Conservation (phyloP, 495 filamentous ascomycete genomes). For the Neurospora sp. region DNA sequence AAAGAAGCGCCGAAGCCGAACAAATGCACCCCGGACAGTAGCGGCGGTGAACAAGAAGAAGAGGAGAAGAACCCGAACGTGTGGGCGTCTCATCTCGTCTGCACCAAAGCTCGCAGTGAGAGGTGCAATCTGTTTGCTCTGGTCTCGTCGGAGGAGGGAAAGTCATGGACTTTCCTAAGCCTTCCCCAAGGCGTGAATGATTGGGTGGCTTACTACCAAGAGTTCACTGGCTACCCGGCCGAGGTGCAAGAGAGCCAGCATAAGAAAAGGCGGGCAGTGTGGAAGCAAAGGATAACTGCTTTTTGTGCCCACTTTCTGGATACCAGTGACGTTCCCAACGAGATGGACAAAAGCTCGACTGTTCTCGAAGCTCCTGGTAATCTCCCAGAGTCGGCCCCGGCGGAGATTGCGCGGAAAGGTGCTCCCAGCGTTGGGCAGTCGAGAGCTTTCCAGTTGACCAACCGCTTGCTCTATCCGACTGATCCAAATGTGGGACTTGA, state of each 20-base stretch:
- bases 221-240: not conserved
- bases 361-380: no score
- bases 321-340: not conserved
- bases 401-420: no score
- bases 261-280: not conserved
- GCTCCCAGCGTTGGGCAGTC: not conserved
- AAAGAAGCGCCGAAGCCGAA: not conserved
- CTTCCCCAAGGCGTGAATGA: not conserved
- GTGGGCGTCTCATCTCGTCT: not conserved
- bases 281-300: not conserved
- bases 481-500: not conserved
- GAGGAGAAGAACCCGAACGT: not conserved
- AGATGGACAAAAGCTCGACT: no score
- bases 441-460: not conserved
- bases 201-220: not conserved
- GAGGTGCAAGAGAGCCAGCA: not conserved
- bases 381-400: no score
- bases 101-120: not conserved
- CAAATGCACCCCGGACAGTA: not conserved
- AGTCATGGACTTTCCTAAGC: not conserved
- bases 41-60: not conserved
- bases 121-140: not conserved
- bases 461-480: not conserved
- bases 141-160: not conserved
- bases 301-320: not conserved